Conservation (phyloP, 1,284 basidiomycete genomes). For the Nidula niveotomentosa region DNA sequence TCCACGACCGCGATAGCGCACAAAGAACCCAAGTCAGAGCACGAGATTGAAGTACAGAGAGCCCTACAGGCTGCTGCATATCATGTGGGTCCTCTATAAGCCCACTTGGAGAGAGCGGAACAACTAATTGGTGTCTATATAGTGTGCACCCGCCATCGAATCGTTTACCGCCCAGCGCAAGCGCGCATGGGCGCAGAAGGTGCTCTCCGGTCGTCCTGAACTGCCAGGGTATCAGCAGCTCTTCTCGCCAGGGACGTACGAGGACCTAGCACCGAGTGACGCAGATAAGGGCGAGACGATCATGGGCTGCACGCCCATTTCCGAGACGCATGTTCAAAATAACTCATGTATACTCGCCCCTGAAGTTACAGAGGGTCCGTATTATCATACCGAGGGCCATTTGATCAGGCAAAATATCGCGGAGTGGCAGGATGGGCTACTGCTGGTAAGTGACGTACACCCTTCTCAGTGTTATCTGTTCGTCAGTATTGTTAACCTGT, state of each 20-base stretch:
- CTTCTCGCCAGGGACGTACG: conserved; percentile 36
- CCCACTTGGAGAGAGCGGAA: background rate
- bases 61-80: conserved; percentile 47
- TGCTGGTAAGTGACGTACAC: conserved; percentile 29
- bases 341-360: conserved; percentile 49
- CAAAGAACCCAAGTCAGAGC: conserved; percentile 36
- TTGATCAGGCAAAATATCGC: conserved; percentile 50
- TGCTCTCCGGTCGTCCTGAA: conserved; percentile 36
- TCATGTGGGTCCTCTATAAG: conserved; percentile 30
- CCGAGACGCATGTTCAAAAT: conserved; percentile 43
- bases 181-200: conserved; percentile 41
- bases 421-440: conserved; percentile 43
- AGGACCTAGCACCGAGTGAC: conserved; percentile 16
- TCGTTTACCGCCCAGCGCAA: conserved; percentile 45
- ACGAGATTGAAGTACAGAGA: conserved; percentile 44
- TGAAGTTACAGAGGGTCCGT: conserved; percentile 49
- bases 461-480: background rate
- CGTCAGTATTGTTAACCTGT: background rate
- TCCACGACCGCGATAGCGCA: conserved; percentile 28
- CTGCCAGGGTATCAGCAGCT: conserved; percentile 44
- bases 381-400: conserved; percentile 45
- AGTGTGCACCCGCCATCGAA: conserved; percentile 51
- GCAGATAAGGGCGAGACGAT: conserved; percentile 25
- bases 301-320: conserved; percentile 41
- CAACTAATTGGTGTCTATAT: background rate